Conservation (phyloP, 352 stramenopile genomes). For the Peronosclerospora sorghi region DNA sequence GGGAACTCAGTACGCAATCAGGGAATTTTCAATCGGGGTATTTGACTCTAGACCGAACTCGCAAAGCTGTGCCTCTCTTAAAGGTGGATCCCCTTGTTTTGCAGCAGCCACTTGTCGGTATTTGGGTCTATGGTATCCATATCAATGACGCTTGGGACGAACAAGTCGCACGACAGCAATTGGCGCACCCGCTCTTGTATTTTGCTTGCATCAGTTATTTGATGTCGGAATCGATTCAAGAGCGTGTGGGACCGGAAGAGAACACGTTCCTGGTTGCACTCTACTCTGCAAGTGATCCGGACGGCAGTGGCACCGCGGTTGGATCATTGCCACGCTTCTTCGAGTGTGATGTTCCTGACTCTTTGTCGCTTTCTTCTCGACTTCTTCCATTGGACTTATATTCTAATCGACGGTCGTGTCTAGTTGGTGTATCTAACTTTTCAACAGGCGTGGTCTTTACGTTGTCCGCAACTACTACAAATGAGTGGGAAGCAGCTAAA, state of each 20-base stretch:
- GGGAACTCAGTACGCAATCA: slow-evolving; percentile 32
- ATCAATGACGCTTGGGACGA: slow-evolving; percentile 44
- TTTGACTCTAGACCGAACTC: slow-evolving; percentile 59
- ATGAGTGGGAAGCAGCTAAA: slow-evolving; percentile 29
- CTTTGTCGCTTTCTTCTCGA: slow-evolving; percentile 9
- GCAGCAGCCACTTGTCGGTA: slow-evolving; percentile 51
- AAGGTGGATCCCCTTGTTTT: slow-evolving; percentile 61
- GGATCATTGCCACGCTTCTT: slow-evolving; percentile 58
- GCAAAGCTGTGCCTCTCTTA: slow-evolving; percentile 63
- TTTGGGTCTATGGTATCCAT: slow-evolving; percentile 63
- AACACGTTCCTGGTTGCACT: slow-evolving; percentile 62
- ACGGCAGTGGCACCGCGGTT: slow-evolving; percentile 3
- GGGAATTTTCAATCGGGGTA: slow-evolving; percentile 37
- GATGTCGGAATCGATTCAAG: slow-evolving; percentile 39
- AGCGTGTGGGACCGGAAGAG: slow-evolving; percentile 35
- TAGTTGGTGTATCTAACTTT: slow-evolving; percentile 50
- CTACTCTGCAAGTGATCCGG: slow-evolving; percentile 23
- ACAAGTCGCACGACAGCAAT: slow-evolving; percentile 16
- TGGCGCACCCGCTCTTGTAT: slow-evolving; percentile 47
- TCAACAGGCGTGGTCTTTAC: slow-evolving; percentile 35
- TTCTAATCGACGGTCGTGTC: slow-evolving; percentile 26
- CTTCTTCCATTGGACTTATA: slow-evolving; percentile 30
- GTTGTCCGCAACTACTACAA: slow-evolving; percentile 21
- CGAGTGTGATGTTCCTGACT: slow-evolving; percentile 39
- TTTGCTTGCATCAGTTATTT: slow-evolving; percentile 48